Base-by-base conservation (phyloP, 345 rosid species). In the Ceriops tagal region DNA sequence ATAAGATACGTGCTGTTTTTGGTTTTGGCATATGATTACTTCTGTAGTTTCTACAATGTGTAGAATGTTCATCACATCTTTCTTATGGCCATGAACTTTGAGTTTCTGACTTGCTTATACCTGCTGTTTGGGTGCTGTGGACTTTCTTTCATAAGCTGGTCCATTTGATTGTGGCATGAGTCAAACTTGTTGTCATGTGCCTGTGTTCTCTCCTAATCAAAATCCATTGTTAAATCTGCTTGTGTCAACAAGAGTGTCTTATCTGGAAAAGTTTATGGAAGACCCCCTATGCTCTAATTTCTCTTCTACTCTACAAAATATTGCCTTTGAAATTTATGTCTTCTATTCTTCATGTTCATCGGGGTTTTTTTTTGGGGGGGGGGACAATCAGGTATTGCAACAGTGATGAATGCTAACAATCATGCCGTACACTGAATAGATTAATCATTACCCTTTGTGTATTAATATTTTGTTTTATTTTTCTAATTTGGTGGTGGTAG, bases 1-100 rank as follows among this genome's bases (percentile, higher is more conserved):
- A 95, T 34, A 88, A 78, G 86, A 89, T 95, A 71, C 87, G 96
- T 8, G 93, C 98, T 6, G 91, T 88, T 67, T 91, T 95, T 61
- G 96, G 97, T 69, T 95, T 91, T 82, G 98, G 75, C 72, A 72
- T 77, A 20, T 77, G 74, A 77, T 58, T 22, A 3, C 18, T 57
- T 61, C 28, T 5, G 18, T 64, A 9, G 15, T 10, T 39, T 21
- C 58, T 61, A 31, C 32, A 13, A 70, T 35, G 20, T 60, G 51
- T 58, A 30, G 70, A 16, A 28, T 53, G 3, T 51, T 21, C 13
- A 55, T 43, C 51, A 32, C 37, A 19, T 55, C 64, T 31, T 67
- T 62, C 24, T 63, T 43, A 53, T 20, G 16, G 26, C 26, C 62
- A 53, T 67, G 67, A 62, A 66, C 61, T 67, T 62, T 62, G 58